These are phyloP conservation scores for Triangularia verruculosa DNA, from an alignment of 2,329 filamentous ascomycete genomes.

Conservation along the genomic window DNA sequence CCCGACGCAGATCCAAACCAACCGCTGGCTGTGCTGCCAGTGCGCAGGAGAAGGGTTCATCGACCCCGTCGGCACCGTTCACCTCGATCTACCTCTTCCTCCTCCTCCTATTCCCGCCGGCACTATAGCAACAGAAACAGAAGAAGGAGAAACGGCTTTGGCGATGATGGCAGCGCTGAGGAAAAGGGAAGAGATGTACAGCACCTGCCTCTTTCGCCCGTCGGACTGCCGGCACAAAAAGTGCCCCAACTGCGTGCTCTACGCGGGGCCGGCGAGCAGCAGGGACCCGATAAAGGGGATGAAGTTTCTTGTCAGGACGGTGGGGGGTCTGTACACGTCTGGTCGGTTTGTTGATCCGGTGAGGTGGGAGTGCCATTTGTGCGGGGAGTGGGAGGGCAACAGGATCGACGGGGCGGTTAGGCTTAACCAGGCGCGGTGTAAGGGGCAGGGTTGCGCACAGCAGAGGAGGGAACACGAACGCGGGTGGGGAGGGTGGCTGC, in stretches of 20 bases:
- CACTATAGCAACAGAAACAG: too few relatives aligned
- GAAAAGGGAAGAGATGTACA: not conserved
- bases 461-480: not conserved
- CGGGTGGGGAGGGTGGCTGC: slow-evolving; percentile 11
- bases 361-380: slow-evolving; percentile 23
- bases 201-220: slow-evolving; percentile 10
- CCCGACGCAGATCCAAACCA: slow-evolving; percentile 16
- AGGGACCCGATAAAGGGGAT: not conserved
- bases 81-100: not conserved
- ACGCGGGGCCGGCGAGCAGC: slow-evolving; percentile 7
- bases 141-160: not conserved
- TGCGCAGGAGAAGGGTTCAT: slow-evolving; percentile 17
- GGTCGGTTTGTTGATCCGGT: slow-evolving; percentile 21
- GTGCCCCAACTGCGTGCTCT: slow-evolving; percentile 22
- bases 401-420: not conserved
- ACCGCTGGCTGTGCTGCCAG: slow-evolving; percentile 26
- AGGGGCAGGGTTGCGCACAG: slow-evolving; percentile 7
- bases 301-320: slow-evolving; percentile 19
- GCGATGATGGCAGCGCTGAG: too few relatives aligned
- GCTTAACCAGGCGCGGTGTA: slow-evolving; percentile 6
- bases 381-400: slow-evolving; percentile 23
- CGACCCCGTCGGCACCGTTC: slow-evolving; percentile 23
- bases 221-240: slow-evolving; percentile 16
- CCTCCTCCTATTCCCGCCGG: not conserved
- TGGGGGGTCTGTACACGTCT: slow-evolving; percentile 21